Evolutionary conservation across 768 basidiomycete species (phyloP).

Genomic region (Mycena alexandri): DNA sequence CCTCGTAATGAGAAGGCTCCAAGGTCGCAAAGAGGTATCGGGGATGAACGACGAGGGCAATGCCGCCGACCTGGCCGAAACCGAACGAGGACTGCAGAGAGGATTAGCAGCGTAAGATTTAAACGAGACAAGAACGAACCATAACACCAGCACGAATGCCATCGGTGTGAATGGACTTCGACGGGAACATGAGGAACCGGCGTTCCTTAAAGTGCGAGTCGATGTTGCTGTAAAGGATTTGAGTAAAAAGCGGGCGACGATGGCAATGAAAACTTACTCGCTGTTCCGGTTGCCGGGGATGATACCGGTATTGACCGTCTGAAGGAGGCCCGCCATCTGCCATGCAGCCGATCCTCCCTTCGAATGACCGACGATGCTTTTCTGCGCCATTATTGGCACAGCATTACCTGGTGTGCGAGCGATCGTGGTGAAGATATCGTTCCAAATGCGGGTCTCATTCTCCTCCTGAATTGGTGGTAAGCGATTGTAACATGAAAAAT

Average conservation of each 20-base stretch:
- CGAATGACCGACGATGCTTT: constrained; percentile 96
- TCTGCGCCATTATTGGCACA: constrained; percentile 97
- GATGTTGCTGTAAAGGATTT: constrained; percentile 74
- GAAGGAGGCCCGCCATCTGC: constrained; percentile 94
- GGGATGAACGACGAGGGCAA: constrained; percentile 89
- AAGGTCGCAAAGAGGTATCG: constrained; percentile 90
- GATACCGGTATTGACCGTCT: constrained; percentile 86
- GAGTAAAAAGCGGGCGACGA: constrained; percentile 1
- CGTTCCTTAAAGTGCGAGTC: constrained; percentile 93
- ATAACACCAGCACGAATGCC: constrained; percentile 90
- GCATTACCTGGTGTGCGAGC: constrained; percentile 94
- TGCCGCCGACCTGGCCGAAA: constrained; percentile 98
- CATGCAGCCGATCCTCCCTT: constrained; percentile 99
- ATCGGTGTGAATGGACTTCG: constrained; percentile 95
- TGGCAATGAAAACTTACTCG: constrained; percentile 72
- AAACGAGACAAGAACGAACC: constrained; percentile 61
- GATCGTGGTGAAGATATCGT: constrained; percentile 91
- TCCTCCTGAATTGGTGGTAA: constrained; percentile 72
- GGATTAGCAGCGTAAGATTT: background rate
- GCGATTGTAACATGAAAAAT: constrained; percentile 23
- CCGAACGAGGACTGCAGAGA: constrained; percentile 90
- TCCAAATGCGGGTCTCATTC: constrained; percentile 98
- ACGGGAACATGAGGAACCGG: constrained; percentile 96
- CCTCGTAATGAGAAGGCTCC: constrained; percentile 80
- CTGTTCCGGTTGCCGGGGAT: constrained; percentile 96